Evolutionary conservation across 2,329 filamentous ascomycete species (phyloP).

Genomic region (Fusarium secorum): DNA sequence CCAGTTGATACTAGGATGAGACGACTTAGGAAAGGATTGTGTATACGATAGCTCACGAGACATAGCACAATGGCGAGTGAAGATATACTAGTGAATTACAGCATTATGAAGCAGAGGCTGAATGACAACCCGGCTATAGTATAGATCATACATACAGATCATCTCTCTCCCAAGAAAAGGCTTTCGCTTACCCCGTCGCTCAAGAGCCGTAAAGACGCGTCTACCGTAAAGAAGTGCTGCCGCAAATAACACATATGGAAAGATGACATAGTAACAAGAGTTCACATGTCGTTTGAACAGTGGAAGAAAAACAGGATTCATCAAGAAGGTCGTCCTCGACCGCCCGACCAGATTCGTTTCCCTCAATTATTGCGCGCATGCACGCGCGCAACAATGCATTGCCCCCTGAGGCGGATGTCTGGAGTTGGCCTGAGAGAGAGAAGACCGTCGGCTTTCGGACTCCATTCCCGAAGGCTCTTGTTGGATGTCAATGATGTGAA

Average conservation of each 20-base stretch:
- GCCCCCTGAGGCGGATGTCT: conserved; percentile 12
- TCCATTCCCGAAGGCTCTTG: conserved; percentile 14
- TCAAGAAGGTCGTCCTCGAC: conserved; percentile 26
- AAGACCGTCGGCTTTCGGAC: conserved; percentile 24
- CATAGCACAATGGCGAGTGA: not conserved
- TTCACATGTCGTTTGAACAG: conserved; percentile 14
- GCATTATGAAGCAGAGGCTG: conserved; percentile 53
- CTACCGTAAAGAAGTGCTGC: conserved; percentile 21
- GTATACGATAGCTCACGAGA: not conserved
- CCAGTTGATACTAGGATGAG: too few species aligned
- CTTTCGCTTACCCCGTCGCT: conserved; percentile 16
- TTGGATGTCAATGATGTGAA: conserved; percentile 12
- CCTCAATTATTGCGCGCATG: not conserved
- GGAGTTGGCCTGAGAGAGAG: conserved; percentile 9
- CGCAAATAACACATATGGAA: conserved; percentile 33
- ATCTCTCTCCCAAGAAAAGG: conserved; percentile 18
- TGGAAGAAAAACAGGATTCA: conserved; percentile 10
- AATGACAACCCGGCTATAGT: conserved; percentile 44
- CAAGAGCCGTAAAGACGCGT: conserved; percentile 15
- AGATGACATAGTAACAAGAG: conserved; percentile 12
- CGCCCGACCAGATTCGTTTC: conserved; percentile 20
- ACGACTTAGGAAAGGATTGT: not conserved
- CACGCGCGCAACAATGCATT: not conserved
- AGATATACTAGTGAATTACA: conserved; percentile 56
- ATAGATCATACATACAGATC: conserved; percentile 39